phyloP scores from a whole-genome alignment of 192 early-diverging fungal species.

The Backusella westeae region DNA sequence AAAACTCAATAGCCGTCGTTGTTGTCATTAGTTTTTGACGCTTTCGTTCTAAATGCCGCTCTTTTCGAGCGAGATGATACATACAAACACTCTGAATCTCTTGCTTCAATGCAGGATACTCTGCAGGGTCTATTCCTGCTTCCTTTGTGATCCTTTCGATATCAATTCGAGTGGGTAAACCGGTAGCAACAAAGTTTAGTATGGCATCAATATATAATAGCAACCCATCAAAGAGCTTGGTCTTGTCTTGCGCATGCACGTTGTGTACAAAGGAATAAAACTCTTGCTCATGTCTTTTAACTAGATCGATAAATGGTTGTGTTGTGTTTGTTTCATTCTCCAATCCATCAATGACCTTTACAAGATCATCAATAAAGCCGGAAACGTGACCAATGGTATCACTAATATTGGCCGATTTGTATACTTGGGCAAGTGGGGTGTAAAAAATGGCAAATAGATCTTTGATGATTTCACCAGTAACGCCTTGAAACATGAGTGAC shows the following conservation, averaged over 20 bases:
- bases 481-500: slow-evolving; percentile 47
- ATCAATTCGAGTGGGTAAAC: slow-evolving; percentile 30
- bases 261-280: slow-evolving; percentile 58
- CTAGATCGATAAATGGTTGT: slow-evolving; percentile 45
- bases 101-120: slow-evolving; percentile 25
- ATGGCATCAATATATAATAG: slow-evolving; percentile 43
- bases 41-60: slow-evolving; percentile 35
- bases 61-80: slow-evolving; percentile 31
- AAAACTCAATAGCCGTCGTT: not conserved
- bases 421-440: slow-evolving; percentile 53
- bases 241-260: slow-evolving; percentile 47
- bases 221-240: slow-evolving; percentile 47
- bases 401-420: slow-evolving; percentile 55
- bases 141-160: slow-evolving; percentile 28
- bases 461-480: slow-evolving; percentile 51
- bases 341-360: slow-evolving; percentile 48
- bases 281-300: slow-evolving; percentile 44
- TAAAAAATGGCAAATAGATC: slow-evolving; percentile 60
- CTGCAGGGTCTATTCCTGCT: slow-evolving; percentile 19
- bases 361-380: slow-evolving; percentile 51
- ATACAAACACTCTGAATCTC: slow-evolving; percentile 32
- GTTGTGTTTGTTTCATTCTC: slow-evolving; percentile 28
- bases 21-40: slow-evolving; percentile 31
- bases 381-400: slow-evolving; percentile 48
- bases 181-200: slow-evolving; percentile 39